phyloP scores from a whole-genome alignment of 73 alveolate genomes.

The Symbiodinium pilosum region DNA sequence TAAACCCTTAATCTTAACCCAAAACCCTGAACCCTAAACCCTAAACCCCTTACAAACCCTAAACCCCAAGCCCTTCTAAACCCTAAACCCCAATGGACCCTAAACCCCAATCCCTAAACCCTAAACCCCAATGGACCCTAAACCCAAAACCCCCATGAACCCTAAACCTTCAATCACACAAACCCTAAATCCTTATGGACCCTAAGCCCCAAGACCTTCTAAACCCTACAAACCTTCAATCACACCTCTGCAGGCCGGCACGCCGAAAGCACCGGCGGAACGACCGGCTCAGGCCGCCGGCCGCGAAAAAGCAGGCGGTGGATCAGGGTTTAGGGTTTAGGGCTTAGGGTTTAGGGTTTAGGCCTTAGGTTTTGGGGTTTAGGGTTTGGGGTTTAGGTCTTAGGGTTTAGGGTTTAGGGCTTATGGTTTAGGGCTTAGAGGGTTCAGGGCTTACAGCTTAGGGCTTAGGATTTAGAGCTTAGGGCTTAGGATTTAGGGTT shows the following conservation, averaged over 20 bases:
- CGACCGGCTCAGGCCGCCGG: not conserved
- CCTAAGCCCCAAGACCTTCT: not conserved
- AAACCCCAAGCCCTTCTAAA: not conserved
- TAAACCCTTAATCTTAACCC: not conserved
- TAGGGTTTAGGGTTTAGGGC: too few species aligned
- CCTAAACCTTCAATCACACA: too few species aligned
- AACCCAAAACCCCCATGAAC: not conserved
- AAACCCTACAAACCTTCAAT: not conserved
- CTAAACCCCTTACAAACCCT: not conserved
- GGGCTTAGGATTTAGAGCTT: too few species aligned
- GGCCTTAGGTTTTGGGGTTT: too few species aligned
- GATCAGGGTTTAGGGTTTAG: not conserved
- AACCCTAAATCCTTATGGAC: not conserved
- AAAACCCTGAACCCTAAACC: too few species aligned
- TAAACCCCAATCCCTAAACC: not conserved
- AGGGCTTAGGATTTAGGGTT: too few species aligned
- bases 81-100: not conserved
- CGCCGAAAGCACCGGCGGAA: not conserved
- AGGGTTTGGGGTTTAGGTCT: too few species aligned
- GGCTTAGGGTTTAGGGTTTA: not conserved
- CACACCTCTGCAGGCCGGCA: not conserved
- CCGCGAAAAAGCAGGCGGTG: not conserved
- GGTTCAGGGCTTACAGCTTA: too few species aligned
- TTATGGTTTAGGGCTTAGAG: too few species aligned
- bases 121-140: too few species aligned